Evolutionary conservation across 768 basidiomycete species (phyloP).

Genomic region (Phylloporus scabripes): DNA sequence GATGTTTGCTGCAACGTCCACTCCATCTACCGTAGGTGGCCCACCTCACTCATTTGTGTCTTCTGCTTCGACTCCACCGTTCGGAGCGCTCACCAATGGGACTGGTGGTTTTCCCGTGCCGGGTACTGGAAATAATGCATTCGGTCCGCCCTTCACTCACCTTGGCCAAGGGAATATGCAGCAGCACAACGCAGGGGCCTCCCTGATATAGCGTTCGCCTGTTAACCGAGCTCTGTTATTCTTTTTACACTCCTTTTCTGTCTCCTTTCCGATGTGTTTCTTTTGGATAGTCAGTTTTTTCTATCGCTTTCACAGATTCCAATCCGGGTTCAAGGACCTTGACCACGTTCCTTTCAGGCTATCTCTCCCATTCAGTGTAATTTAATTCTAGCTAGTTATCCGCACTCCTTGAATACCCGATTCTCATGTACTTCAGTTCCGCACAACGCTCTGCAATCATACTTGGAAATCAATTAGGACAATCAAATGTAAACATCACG

Average conservation of each 20-base stretch:
- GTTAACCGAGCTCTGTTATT: neutral
- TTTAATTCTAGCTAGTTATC: constrained; percentile 13
- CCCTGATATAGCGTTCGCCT: constrained; percentile 39
- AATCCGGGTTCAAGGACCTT: neutral
- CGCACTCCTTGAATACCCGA: constrained; percentile 16
- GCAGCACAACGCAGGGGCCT: constrained; percentile 41
- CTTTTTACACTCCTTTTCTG: neutral
- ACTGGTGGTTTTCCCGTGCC: constrained; percentile 4
- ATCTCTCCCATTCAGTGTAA: constrained; percentile 14
- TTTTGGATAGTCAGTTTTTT: constrained; percentile 4
- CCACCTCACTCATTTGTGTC: constrained; percentile 10
- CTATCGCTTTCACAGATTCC: constrained; percentile 7
- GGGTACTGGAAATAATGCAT: constrained; percentile 16
- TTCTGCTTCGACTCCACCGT: constrained; percentile 25
- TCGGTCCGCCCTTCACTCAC: constrained; percentile 21
- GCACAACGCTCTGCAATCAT: neutral
- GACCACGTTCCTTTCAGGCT: constrained; percentile 1
- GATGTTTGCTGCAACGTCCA: constrained; percentile 41
- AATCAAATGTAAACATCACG: constrained; percentile 17
- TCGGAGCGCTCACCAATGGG: constrained; percentile 18
- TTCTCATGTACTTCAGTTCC: constrained; percentile 1
- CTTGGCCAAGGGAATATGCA: constrained; percentile 24
- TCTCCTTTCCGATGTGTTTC: neutral
- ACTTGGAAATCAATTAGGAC: neutral
- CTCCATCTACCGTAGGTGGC: constrained; percentile 4